Percentiles rank a stretch among this genome's conserved stretches.
Evolutionary conservation across 2,329 filamentous ascomycete genomes (phyloP).

Genomic region (Cladosporium sp.): DNA sequence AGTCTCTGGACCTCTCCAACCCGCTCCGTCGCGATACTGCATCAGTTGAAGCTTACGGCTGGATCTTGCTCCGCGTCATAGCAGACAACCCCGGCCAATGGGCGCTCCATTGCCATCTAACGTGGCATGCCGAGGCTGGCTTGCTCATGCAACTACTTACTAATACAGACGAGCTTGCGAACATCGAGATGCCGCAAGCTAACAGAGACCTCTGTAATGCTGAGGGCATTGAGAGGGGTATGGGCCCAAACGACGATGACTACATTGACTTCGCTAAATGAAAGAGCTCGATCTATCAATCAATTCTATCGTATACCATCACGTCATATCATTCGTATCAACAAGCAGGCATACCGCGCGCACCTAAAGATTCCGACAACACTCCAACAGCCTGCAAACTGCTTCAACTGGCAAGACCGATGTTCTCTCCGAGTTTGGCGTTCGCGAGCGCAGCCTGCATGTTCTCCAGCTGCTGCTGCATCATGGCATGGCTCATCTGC

Average conservation of each 20-base stretch:
- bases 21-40: slow-evolving; percentile 51
- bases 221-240: slow-evolving; percentile 47
- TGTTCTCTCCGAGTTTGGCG: slow-evolving; percentile 12
- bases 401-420: slow-evolving; percentile 21
- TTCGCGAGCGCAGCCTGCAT: slow-evolving; percentile 27
- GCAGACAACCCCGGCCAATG: slow-evolving; percentile 57
- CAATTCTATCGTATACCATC: neutral
- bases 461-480: slow-evolving; percentile 27
- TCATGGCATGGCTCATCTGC: slow-evolving; percentile 24
- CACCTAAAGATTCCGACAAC: too few relatives aligned
- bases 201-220: slow-evolving; percentile 45
- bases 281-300: neutral
- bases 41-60: slow-evolving; percentile 52
- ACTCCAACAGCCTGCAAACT: neutral
- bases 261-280: slow-evolving; percentile 21
- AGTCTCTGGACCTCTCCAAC: slow-evolving; percentile 35
- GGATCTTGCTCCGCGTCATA: slow-evolving; percentile 52
- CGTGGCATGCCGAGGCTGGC: slow-evolving; percentile 56
- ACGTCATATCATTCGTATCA: too few relatives aligned
- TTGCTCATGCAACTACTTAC: slow-evolving; percentile 58
- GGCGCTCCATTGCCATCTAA: slow-evolving; percentile 57
- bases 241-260: slow-evolving; percentile 46
- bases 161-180: slow-evolving; percentile 42
- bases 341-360: too few relatives aligned
- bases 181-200: slow-evolving; percentile 42